A percentile compares a stretch with the other conserved stretches of the same genome.
Evolutionary conservation across 768 basidiomycete species (phyloP).

Genomic region (Boletellus ananas): DNA sequence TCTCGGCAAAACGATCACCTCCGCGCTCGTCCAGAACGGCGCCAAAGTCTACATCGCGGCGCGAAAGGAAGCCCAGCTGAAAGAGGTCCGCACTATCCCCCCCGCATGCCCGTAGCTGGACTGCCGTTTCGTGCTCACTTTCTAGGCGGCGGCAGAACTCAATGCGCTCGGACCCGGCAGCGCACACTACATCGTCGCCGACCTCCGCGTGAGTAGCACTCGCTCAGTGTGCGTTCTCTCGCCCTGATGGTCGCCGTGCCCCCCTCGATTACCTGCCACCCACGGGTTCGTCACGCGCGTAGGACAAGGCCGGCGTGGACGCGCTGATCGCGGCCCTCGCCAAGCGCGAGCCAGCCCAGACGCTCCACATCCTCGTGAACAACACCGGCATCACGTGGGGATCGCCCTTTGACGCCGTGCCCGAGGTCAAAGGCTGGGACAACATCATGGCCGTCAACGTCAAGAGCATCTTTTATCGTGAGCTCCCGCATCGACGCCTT

Average conservation of each 20-base stretch:
- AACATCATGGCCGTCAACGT: constrained; percentile 80
- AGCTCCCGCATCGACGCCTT: constrained; percentile 16
- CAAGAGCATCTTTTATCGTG: constrained; percentile 80
- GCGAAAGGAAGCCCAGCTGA: constrained; percentile 73
- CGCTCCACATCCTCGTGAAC: constrained; percentile 79
- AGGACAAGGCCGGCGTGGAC: constrained; percentile 81
- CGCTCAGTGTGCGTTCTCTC: background rate
- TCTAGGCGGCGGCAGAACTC: constrained; percentile 53
- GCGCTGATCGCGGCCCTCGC: constrained; percentile 65
- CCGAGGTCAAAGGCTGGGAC: constrained; percentile 85
- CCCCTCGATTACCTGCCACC: no score
- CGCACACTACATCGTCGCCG: constrained; percentile 70
- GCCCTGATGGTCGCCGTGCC: background rate
- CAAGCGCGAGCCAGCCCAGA: constrained; percentile 51
- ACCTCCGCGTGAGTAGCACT: constrained; percentile 55
- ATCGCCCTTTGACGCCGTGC: constrained; percentile 61
- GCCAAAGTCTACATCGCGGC: constrained; percentile 89
- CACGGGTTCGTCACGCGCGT: background rate
- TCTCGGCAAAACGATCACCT: constrained; percentile 81
- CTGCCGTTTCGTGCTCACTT: background rate
- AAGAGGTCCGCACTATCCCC: constrained; percentile 48
- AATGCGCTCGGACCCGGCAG: constrained; percentile 57
- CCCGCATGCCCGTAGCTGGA: no score
- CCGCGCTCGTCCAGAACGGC: constrained; percentile 79
- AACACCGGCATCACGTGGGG: constrained; percentile 84